Conservation (phyloP, 2,329 filamentous ascomycete species). For the Calonectria fujianensis region DNA sequence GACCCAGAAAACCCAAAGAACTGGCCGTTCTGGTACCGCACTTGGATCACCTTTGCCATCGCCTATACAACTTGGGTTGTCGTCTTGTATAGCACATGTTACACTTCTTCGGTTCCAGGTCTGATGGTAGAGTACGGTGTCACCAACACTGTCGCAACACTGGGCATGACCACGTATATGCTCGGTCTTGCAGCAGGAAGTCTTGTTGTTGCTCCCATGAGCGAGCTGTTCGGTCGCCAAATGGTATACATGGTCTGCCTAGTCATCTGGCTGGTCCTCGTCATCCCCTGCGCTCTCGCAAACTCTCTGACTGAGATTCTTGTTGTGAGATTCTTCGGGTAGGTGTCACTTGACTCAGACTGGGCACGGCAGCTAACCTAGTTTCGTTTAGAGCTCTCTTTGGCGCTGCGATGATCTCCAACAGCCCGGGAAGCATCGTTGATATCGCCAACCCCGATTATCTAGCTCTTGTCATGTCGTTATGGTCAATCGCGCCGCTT, state of each 20-base stretch:
- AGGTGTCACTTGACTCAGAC: constrained; percentile 50
- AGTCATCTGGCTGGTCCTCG: constrained; percentile 78
- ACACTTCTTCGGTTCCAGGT: constrained; percentile 82
- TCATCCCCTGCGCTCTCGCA: constrained; percentile 83
- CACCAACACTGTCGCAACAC: constrained; percentile 76
- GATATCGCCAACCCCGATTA: constrained; percentile 89
- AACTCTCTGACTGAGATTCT: constrained; percentile 81
- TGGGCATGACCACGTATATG: constrained; percentile 87
- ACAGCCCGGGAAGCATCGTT: constrained; percentile 87
- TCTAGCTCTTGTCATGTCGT: constrained; percentile 86
- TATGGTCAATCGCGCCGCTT: constrained; percentile 89
- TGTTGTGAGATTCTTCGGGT: constrained; percentile 84
- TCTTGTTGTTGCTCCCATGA: constrained; percentile 83
- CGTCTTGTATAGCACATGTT: constrained; percentile 87
- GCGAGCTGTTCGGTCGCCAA: constrained; percentile 80
- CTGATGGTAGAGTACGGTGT: constrained; percentile 81
- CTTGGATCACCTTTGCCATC: constrained; percentile 66
- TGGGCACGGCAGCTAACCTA: background rate
- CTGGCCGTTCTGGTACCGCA: constrained; percentile 74
- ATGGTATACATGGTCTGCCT: constrained; percentile 82
- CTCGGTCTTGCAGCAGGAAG: constrained; percentile 83
- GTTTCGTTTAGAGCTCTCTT: constrained; percentile 65
- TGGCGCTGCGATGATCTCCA: constrained; percentile 86
- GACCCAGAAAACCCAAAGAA: constrained; percentile 81
- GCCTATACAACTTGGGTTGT: constrained; percentile 69